These are phyloP conservation scores for Amorphotheca resinae DNA, from an alignment of 495 filamentous ascomycete species.

Conservation along the genomic window DNA sequence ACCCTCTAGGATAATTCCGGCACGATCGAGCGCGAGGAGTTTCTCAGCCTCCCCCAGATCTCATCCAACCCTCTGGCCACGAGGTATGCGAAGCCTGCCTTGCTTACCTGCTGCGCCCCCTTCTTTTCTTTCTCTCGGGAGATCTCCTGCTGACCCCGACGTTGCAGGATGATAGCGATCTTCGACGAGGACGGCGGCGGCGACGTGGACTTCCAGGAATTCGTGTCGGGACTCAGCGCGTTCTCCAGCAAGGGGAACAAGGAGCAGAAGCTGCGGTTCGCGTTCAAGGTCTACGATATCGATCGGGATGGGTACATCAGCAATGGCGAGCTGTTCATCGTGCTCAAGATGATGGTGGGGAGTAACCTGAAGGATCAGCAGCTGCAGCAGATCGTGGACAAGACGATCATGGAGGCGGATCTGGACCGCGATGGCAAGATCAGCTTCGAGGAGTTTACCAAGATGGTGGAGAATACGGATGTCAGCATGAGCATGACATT, in stretches of 20 bases:
- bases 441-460: slow-evolving; percentile 96
- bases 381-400: slow-evolving; percentile 96
- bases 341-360: slow-evolving; percentile 99
- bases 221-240: slow-evolving; percentile 87
- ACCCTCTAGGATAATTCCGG: slow-evolving; percentile 79
- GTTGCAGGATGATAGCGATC: slow-evolving; percentile 86
- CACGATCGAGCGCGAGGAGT: slow-evolving; percentile 97
- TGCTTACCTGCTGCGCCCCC: too few species aligned
- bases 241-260: slow-evolving; percentile 98
- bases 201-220: slow-evolving; percentile 98
- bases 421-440: slow-evolving; percentile 94
- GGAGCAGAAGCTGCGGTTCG: slow-evolving; percentile 94
- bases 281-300: slow-evolving; percentile 99
- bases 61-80: slow-evolving; percentile 96
- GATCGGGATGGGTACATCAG: slow-evolving; percentile 97
- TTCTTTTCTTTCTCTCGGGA: too few species aligned
- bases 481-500: slow-evolving; percentile 97
- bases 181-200: slow-evolving; percentile 98
- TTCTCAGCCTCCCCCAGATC: slow-evolving; percentile 92
- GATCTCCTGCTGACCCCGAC: slow-evolving; percentile 3
- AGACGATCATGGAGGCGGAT: slow-evolving; percentile 99
- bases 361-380: slow-evolving; percentile 99
- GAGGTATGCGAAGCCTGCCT: slow-evolving; percentile 38
- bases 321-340: slow-evolving; percentile 98
- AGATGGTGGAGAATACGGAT: slow-evolving; percentile 98